These are phyloP conservation scores for Melaleuca quinquenervia DNA, from an alignment of 345 rosid genomes.

Conservation along the genomic window DNA sequence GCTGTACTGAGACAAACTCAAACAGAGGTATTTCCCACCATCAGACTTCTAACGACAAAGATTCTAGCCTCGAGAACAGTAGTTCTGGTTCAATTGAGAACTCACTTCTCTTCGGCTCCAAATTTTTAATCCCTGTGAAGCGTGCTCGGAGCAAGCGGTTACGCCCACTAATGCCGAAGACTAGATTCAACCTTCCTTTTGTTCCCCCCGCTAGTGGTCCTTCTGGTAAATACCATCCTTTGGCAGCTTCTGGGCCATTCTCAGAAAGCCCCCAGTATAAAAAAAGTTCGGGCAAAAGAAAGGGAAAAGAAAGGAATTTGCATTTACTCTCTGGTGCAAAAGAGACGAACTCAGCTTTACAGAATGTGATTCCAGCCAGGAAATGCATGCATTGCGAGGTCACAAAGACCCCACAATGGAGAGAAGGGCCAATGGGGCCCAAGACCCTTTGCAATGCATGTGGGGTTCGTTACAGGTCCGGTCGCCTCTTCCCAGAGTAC, in stretches of 20 bases:
- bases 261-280: slow-evolving; percentile 20
- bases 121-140: slow-evolving; percentile 30
- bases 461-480: slow-evolving; percentile 83
- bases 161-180: slow-evolving; percentile 20
- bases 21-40: slow-evolving; percentile 11
- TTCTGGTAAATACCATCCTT: slow-evolving; percentile 5
- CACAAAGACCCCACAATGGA: slow-evolving; percentile 86
- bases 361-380: slow-evolving; percentile 12
- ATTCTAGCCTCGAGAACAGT: slow-evolving; percentile 68
- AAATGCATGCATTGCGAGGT: slow-evolving; percentile 74
- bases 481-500: slow-evolving; percentile 81
- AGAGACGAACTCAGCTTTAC: slow-evolving; percentile 12
- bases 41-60: slow-evolving; percentile 27
- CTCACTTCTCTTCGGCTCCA: slow-evolving; percentile 8
- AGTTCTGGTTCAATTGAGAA: slow-evolving; percentile 47
- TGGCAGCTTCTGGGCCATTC: slow-evolving; percentile 17
- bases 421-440: slow-evolving; percentile 90
- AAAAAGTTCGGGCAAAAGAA: slow-evolving; percentile 21
- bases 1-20: slow-evolving; percentile 25
- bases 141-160: slow-evolving; percentile 71
- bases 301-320: slow-evolving; percentile 25
- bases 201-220: not conserved
- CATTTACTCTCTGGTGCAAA: slow-evolving; percentile 9
- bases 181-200: slow-evolving; percentile 7
- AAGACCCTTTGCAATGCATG: slow-evolving; percentile 94